Base-by-base conservation (phyloP, 2,329 filamentous ascomycete genomes). In the Exserohilum turcica region DNA sequence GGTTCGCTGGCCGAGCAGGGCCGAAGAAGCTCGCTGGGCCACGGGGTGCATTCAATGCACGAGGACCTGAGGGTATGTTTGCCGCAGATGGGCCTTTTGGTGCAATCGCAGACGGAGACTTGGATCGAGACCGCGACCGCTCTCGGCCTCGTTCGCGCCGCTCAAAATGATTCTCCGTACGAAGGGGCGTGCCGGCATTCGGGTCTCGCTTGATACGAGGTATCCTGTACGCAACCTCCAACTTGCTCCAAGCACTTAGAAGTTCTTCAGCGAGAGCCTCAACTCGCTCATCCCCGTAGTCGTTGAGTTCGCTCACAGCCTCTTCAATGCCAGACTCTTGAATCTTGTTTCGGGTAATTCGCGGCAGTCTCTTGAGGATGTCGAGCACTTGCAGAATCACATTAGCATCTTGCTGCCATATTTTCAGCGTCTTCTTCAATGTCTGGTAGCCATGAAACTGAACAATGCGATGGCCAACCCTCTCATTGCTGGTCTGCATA, bases 371-470 rank as follows among this genome's bases (percentile, higher is more conserved):
- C 74, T 95, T 88, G 16, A 99, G 83, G 49, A 99, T 92, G 60
- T 94, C 88, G 57, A 99, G 81, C 24, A 96, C 87, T 75, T 97
- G 94, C 57, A 96, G 78, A 32, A 95, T 86, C 24, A 97, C 86
- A 64, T 97, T 96, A 73, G 87, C 82, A 71, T 97, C 94, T n/a
- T 92, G 89, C 58, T 86, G 86, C 80, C 93, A 99, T 21, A 89
- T 88, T 59, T 86, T 87, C 48, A 99, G 81, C 5, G 91, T 90
- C 28, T 89, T 91, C 74, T 94, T 96, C 58, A 99, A 80, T 61
- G 97, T 96, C 70, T 93, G 89, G 74, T 99, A 99, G 46, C 93
- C 94, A 78, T 97, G 94, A 88, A 97, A 95, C 67, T 91, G 90
- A 70, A 97, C 90, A 33, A 97, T 92, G 46, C 89, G 86, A 74